Conservation (phyloP, 495 filamentous ascomycete genomes). For the Xylaria nigripes region DNA sequence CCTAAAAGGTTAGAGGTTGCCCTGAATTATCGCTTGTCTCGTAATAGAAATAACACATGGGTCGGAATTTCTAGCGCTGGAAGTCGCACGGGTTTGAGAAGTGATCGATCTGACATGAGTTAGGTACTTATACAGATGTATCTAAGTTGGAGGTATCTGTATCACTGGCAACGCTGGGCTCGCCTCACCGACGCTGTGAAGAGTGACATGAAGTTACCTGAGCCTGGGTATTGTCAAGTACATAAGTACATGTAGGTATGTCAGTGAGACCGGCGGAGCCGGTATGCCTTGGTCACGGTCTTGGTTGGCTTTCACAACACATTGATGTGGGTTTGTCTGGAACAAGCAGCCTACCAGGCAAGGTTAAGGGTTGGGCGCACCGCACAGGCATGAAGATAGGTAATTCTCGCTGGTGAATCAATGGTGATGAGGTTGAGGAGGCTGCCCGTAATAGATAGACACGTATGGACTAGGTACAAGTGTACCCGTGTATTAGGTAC, state of each 20-base stretch:
- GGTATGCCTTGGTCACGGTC: neutral
- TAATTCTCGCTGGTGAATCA: too few relatives aligned
- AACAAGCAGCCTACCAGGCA: neutral
- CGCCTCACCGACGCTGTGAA: neutral
- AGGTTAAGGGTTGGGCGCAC: neutral
- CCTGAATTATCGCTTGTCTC: too few relatives aligned
- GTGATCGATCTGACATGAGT: neutral
- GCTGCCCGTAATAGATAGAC: neutral
- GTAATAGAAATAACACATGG: too few relatives aligned
- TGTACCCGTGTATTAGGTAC: too few relatives aligned
- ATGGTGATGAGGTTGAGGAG: too few relatives aligned
- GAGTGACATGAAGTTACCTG: neutral
- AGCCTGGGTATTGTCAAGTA: neutral
- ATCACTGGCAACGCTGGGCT: neutral
- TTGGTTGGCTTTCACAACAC: neutral
- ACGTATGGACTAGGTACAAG: too few relatives aligned
- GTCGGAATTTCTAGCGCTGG: too few relatives aligned
- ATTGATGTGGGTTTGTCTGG: neutral
- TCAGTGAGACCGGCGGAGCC: neutral
- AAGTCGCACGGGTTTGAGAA: neutral
- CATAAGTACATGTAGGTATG: too few relatives aligned
- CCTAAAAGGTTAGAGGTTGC: too few relatives aligned
- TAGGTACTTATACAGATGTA: too few relatives aligned
- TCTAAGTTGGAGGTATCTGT: neutral
- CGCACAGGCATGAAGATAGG: neutral